These are phyloP conservation scores for Termitomyces eurrhizus DNA, from an alignment of 768 basidiomycete species.

Conservation along the genomic window DNA sequence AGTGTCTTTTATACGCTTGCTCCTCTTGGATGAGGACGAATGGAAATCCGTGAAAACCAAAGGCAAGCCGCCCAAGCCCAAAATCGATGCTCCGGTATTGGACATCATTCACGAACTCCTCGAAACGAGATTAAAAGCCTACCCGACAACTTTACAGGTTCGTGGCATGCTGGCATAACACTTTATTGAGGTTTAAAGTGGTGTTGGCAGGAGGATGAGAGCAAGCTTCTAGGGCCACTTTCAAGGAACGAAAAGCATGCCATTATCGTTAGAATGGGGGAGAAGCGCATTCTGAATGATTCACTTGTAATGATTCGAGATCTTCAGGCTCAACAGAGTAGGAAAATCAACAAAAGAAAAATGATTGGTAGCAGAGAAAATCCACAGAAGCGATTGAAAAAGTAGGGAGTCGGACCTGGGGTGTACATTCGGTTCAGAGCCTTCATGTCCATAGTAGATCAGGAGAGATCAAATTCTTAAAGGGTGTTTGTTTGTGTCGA, in stretches of 20 bases:
- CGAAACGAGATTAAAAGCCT: constrained; percentile 45
- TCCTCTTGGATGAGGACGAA: constrained; percentile 51
- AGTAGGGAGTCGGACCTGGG: not conserved
- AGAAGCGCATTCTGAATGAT: constrained; percentile 61
- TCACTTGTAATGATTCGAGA: constrained; percentile 20
- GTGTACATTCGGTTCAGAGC: not conserved
- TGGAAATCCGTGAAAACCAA: constrained; percentile 60
- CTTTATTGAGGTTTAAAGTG: constrained; percentile 1
- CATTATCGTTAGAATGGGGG: constrained; percentile 70
- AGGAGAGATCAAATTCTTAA: not conserved
- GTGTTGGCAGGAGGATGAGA: constrained; percentile 46
- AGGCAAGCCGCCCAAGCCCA: constrained; percentile 73
- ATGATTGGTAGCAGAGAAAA: constrained; percentile 1
- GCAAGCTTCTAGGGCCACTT: constrained; percentile 33
- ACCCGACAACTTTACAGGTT: constrained; percentile 59
- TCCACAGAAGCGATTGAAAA: constrained; percentile 13
- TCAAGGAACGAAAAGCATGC: constrained; percentile 54
- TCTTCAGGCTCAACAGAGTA: constrained; percentile 1
- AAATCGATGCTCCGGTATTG: constrained; percentile 45
- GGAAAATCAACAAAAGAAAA: constrained; percentile 14
- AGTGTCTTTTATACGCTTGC: constrained; percentile 61
- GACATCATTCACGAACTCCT: constrained; percentile 47
- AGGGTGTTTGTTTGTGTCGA: constrained; percentile 3
- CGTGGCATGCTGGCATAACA: constrained; percentile 17
- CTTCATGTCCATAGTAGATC: not conserved